Evolutionary conservation across 768 basidiomycete genomes (phyloP).

Genomic region (Kwoniella sp.): DNA sequence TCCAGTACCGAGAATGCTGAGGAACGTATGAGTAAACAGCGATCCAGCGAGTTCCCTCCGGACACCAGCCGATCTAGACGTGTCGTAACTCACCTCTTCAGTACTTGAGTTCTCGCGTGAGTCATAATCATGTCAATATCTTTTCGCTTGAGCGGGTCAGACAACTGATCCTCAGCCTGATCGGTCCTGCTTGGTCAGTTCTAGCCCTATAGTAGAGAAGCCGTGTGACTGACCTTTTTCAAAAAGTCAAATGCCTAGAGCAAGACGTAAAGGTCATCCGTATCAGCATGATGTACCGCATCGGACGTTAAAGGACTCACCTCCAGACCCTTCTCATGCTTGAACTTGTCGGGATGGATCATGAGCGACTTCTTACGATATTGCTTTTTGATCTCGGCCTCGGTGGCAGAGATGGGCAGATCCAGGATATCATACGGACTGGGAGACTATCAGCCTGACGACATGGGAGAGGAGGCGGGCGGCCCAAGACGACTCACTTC

Average conservation of each 20-base stretch:
- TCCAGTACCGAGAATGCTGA: slow-evolving; percentile 42
- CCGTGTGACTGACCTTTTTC: slow-evolving; percentile 46
- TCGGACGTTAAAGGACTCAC: slow-evolving; percentile 27
- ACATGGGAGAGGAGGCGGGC: background rate
- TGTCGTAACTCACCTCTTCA: slow-evolving; percentile 36
- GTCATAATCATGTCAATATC: slow-evolving; percentile 50
- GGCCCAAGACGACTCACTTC: slow-evolving; percentile 62
- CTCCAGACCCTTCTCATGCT: slow-evolving; percentile 56
- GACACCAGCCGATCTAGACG: background rate
- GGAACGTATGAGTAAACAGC: background rate
- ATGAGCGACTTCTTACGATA: slow-evolving; percentile 55
- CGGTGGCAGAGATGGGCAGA: slow-evolving; percentile 58
- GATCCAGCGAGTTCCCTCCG: background rate
- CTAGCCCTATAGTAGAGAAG: slow-evolving; percentile 2
- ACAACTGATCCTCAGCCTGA: slow-evolving; percentile 45
- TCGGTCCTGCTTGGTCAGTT: slow-evolving; percentile 3
- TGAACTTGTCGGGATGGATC: slow-evolving; percentile 97
- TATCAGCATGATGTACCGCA: slow-evolving; percentile 8
- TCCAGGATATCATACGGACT: slow-evolving; percentile 94
- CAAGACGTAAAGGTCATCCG: background rate
- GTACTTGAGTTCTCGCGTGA: slow-evolving; percentile 41
- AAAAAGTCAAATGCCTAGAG: slow-evolving; percentile 48
- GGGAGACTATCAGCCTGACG: background rate
- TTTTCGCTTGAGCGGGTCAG: slow-evolving; percentile 35
- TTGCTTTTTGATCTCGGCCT: slow-evolving; percentile 83